Percentiles rank a stretch among this genome's conserved stretches.
phyloP scores from a whole-genome alignment of 208 protist genomes.

The Trichomonas vaginalis region DNA sequence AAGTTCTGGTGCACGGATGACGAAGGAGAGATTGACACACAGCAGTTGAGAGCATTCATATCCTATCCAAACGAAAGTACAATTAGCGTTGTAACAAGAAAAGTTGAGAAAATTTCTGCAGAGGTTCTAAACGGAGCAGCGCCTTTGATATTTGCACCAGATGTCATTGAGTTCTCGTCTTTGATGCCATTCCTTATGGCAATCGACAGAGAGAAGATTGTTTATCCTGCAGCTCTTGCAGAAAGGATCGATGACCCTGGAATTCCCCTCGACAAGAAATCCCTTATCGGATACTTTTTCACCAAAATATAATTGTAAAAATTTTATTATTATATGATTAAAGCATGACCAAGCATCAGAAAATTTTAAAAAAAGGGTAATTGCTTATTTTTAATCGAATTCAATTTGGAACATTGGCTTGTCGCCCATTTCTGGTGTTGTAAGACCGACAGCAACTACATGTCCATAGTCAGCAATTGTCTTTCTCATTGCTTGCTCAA shows the following conservation, averaged over 20 bases:
- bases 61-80: neutral
- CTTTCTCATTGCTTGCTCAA: neutral
- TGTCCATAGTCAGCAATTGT: neutral
- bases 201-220: neutral
- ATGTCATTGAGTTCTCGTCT: neutral
- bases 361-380: too few relatives aligned
- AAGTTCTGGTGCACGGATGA: neutral
- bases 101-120: neutral
- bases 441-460: neutral
- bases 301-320: neutral
- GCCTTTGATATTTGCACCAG: neutral
- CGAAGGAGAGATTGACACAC: neutral
- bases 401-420: neutral
- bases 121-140: neutral
- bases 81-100: neutral
- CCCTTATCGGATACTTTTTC: neutral
- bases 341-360: too few relatives aligned
- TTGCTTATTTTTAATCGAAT: neutral
- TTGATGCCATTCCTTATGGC: neutral
- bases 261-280: neutral
- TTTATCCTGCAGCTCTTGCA: neutral
- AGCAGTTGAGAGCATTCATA: neutral
- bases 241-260: neutral
- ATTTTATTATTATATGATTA: too few relatives aligned
- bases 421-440: neutral